A percentile compares a stretch with the other conserved stretches of the same genome.
These are phyloP conservation scores for Panellus pusillus DNA, from an alignment of 768 basidiomycete species.

Conservation along the genomic window DNA sequence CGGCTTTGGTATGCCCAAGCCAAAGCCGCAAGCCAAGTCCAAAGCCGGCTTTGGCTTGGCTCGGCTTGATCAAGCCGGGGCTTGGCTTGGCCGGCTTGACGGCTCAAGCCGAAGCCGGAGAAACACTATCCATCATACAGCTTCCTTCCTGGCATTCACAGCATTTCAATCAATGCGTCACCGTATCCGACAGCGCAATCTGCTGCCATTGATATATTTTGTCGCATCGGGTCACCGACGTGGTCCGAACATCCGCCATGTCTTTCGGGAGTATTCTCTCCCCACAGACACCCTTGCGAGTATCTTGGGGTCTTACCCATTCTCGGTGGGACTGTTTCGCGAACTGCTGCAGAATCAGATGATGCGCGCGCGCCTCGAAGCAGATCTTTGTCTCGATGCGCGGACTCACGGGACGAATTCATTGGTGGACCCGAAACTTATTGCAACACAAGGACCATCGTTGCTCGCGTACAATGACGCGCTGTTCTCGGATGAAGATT, in stretches of 20 bases:
- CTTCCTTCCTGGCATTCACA: too few relatives aligned
- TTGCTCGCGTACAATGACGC: slow-evolving; percentile 49
- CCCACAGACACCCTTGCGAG: slow-evolving; percentile 27
- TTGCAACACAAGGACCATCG: slow-evolving; percentile 41
- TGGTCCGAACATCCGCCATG: slow-evolving; percentile 1
- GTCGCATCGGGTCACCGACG: too few relatives aligned
- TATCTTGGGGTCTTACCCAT: slow-evolving; percentile 46
- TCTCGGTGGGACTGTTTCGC: slow-evolving; percentile 42
- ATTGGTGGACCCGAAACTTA: slow-evolving; percentile 30
- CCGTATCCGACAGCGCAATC: too few relatives aligned
- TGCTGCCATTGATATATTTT: too few relatives aligned
- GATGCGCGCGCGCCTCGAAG: slow-evolving; percentile 41
- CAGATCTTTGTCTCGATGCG: slow-evolving; percentile 45
- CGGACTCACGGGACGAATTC: slow-evolving; percentile 28
- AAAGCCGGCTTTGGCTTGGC: too few relatives aligned
- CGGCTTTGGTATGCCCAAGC: too few relatives aligned
- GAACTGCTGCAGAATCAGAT: slow-evolving; percentile 51
- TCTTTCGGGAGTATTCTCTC: slow-evolving; percentile 20
- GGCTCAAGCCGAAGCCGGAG: too few relatives aligned
- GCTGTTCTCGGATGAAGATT: slow-evolving; percentile 40
- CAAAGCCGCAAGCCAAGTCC: too few relatives aligned
- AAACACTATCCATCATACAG: too few relatives aligned
- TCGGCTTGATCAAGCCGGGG: too few relatives aligned
- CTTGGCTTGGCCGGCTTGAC: too few relatives aligned
- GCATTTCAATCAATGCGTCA: too few relatives aligned